Evolutionary conservation across 2,329 filamentous ascomycete species (phyloP).

Genomic region (Trichoderma sp.): DNA sequence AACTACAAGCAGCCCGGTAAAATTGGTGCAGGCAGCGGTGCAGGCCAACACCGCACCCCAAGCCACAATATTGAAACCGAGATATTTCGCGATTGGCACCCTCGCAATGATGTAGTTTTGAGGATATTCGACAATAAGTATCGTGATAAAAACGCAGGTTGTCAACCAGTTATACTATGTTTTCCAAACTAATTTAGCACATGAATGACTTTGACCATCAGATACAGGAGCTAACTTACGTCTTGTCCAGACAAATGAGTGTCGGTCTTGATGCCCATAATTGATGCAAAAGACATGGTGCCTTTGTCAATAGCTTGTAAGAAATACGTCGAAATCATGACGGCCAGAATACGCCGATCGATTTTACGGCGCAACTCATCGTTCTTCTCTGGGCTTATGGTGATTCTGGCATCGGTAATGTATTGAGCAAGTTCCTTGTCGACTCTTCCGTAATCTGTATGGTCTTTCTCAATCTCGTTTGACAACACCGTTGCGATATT

Average conservation of each 20-base stretch:
- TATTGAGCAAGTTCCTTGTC: conserved; percentile 8
- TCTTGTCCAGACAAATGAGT: neutral
- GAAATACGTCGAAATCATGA: conserved; percentile 9
- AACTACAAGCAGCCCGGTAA: neutral
- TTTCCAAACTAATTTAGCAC: neutral
- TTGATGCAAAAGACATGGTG: conserved; percentile 13
- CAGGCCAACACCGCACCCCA: conserved; percentile 6
- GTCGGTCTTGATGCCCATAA: conserved; percentile 3
- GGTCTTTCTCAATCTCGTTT: neutral
- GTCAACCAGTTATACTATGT: conserved; percentile 9
- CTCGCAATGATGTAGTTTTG: conserved; percentile 6
- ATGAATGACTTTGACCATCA: neutral
- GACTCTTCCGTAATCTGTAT: neutral
- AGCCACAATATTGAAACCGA: conserved; percentile 7
- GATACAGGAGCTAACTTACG: neutral
- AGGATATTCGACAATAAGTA: conserved; percentile 8
- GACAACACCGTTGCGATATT: neutral
- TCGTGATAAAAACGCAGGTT: conserved; percentile 7
- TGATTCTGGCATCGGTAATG: neutral
- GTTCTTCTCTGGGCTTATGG: conserved; percentile 5
- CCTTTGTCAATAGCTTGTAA: conserved; percentile 9
- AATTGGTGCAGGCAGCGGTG: conserved; percentile 1
- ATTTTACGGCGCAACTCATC: conserved; percentile 2
- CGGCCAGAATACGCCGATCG: neutral
- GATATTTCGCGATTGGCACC: conserved; percentile 9